Conservation (phyloP, 192 early-diverging fungal genomes). For the Paraglomus brasilianum region DNA sequence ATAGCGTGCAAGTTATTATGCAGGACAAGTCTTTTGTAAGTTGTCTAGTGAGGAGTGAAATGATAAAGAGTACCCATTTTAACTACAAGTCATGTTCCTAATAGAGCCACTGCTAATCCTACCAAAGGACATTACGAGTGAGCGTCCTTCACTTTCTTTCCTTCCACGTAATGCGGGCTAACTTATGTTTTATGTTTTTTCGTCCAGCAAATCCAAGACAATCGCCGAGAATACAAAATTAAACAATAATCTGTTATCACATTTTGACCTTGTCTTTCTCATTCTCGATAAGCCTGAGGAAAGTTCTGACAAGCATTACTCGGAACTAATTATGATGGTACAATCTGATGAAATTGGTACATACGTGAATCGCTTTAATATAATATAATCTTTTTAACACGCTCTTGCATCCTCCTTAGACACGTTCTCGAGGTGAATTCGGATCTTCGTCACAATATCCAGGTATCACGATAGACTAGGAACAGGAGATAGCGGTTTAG, state of each 20-base stretch:
- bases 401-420: slow-evolving; percentile 14
- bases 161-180: too few species aligned
- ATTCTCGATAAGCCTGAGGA: slow-evolving; percentile 77
- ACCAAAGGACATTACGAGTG: slow-evolving; percentile 73
- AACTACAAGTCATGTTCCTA: too few species aligned
- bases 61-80: too few species aligned
- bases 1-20: slow-evolving; percentile 81
- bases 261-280: slow-evolving; percentile 84
- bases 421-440: not conserved
- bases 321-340: slow-evolving; percentile 78
- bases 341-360: slow-evolving; percentile 24
- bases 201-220: slow-evolving; percentile 72
- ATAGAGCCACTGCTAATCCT: slow-evolving; percentile 78
- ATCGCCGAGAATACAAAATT: slow-evolving; percentile 82
- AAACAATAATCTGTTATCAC: slow-evolving; percentile 68
- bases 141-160: too few species aligned
- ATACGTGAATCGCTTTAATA: slow-evolving; percentile 3
- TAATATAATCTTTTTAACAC: not conserved
- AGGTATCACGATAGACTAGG: too few species aligned
- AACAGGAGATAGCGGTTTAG: too few species aligned
- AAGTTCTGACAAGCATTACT: slow-evolving; percentile 77
- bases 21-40: slow-evolving; percentile 71
- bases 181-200: not conserved
- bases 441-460: not conserved
- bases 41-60: too few species aligned